These are phyloP conservation scores for Helicostylum pulchrum DNA, from an alignment of 192 early-diverging fungal genomes.

Conservation along the genomic window DNA sequence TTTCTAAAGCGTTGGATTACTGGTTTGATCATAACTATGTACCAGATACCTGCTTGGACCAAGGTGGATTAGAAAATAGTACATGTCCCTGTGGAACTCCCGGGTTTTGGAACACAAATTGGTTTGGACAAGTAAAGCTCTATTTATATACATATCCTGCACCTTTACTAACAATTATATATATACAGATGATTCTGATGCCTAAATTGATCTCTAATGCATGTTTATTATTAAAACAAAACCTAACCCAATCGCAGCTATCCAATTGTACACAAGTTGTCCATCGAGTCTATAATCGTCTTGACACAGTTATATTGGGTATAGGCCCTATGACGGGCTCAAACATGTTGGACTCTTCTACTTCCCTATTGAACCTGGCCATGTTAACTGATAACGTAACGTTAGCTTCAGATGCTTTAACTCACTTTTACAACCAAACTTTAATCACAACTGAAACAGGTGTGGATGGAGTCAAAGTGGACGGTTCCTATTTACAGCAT, in stretches of 20 bases:
- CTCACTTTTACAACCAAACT: conserved; percentile 17
- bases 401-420: conserved; percentile 2
- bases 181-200: conserved; percentile 17
- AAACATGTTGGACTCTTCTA: conserved; percentile 24
- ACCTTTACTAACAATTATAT: not conserved
- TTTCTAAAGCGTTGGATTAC: conserved; percentile 19
- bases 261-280: conserved; percentile 14
- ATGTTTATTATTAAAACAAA: conserved; percentile 20
- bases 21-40: conserved; percentile 26
- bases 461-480: conserved; percentile 23
- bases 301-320: conserved; percentile 17
- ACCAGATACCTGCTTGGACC: conserved; percentile 13
- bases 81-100: conserved; percentile 34
- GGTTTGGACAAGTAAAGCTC: conserved; percentile 31
- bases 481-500: conserved; percentile 32
- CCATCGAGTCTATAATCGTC: conserved; percentile 1
- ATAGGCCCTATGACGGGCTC: conserved; percentile 25
- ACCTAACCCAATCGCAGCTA: not conserved
- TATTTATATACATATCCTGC: not conserved
- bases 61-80: conserved; percentile 23
- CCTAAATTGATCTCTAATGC: conserved; percentile 11
- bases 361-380: conserved; percentile 5
- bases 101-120: conserved; percentile 32
- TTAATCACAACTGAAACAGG: not conserved
- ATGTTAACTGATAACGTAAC: conserved; percentile 24